Evolutionary conservation across 768 basidiomycete genomes (phyloP).

Genomic region (Boletus vinaceobasis): DNA sequence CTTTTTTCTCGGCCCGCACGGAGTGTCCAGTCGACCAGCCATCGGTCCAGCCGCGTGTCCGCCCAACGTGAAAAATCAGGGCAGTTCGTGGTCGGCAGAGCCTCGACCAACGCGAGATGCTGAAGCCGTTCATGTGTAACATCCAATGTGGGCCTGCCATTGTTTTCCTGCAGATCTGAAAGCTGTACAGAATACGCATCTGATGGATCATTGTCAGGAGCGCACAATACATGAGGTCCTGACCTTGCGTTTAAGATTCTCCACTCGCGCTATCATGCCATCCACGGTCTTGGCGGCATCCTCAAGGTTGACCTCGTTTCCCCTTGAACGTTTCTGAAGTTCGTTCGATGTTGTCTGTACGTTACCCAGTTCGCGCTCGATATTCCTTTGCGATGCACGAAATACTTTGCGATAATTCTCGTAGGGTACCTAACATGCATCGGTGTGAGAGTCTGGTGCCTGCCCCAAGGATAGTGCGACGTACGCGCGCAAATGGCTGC

Average conservation of each 20-base stretch:
- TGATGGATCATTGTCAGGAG: constrained; percentile 11
- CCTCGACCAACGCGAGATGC: constrained; percentile 65
- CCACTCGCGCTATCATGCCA: constrained; percentile 70
- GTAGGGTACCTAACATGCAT: constrained; percentile 66
- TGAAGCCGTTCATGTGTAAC: constrained; percentile 73
- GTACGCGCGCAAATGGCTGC: constrained; percentile 75
- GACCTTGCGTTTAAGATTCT: constrained; percentile 88
- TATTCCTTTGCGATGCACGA: constrained; percentile 72
- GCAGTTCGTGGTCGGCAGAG: constrained; percentile 46
- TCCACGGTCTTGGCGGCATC: constrained; percentile 64
- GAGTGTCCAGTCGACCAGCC: constrained; percentile 91
- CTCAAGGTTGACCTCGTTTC: constrained; percentile 39
- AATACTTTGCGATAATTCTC: constrained; percentile 90
- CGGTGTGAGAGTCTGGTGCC: constrained; percentile 8
- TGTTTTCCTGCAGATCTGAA: constrained; percentile 45
- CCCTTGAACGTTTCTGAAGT: constrained; percentile 45
- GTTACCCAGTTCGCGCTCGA: constrained; percentile 73
- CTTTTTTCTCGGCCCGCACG: constrained; percentile 75
- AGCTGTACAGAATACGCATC: constrained; percentile 36
- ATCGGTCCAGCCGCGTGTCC: constrained; percentile 76
- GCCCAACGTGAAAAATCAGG: constrained; percentile 74
- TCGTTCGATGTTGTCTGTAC: constrained; percentile 59
- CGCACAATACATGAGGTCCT: constrained; percentile 18
- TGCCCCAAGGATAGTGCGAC: constrained; percentile 16
- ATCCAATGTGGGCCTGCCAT: constrained; percentile 57